These are phyloP conservation scores for Aegilops umbellulata DNA, from an alignment of 176 grass and related monocot species.

Conservation along the genomic window DNA sequence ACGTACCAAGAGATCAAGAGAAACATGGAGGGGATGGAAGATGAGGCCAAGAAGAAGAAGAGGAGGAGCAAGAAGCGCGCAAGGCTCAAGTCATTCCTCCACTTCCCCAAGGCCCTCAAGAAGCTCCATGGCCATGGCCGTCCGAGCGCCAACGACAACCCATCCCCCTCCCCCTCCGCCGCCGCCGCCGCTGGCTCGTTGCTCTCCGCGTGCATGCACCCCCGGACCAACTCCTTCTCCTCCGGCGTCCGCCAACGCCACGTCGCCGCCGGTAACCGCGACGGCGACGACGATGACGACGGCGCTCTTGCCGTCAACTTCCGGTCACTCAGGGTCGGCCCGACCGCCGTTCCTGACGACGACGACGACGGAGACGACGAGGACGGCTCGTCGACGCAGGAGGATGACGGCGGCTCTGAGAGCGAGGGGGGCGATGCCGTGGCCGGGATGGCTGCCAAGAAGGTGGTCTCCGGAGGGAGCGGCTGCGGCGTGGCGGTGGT, in stretches of 20 bases:
- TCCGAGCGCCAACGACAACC: neutral
- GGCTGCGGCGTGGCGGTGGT: conserved; percentile 33
- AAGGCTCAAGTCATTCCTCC: neutral
- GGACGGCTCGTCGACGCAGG: neutral
- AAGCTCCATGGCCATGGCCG: conserved; percentile 12
- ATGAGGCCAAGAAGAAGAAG: neutral
- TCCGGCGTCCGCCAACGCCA: neutral
- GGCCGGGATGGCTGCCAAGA: neutral
- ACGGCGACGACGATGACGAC: neutral
- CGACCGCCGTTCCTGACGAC: neutral
- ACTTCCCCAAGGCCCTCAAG: conserved; percentile 14
- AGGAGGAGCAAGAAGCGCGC: neutral
- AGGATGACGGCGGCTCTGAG: neutral
- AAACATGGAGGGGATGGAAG: neutral
- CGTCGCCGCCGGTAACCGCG: neutral
- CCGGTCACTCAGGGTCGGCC: conserved; percentile 10
- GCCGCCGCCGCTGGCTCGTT: neutral
- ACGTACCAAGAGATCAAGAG: neutral
- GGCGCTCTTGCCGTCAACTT: conserved; percentile 25
- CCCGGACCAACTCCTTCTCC: conserved; percentile 40
- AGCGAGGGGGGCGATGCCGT: neutral
- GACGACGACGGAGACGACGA: neutral
- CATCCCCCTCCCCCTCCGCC: neutral
- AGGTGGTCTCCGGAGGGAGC: neutral
- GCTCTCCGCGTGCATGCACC: conserved; percentile 43